Evolutionary conservation across 495 filamentous ascomycete genomes (phyloP).

Genomic region (Lepidopterella palustris): DNA sequence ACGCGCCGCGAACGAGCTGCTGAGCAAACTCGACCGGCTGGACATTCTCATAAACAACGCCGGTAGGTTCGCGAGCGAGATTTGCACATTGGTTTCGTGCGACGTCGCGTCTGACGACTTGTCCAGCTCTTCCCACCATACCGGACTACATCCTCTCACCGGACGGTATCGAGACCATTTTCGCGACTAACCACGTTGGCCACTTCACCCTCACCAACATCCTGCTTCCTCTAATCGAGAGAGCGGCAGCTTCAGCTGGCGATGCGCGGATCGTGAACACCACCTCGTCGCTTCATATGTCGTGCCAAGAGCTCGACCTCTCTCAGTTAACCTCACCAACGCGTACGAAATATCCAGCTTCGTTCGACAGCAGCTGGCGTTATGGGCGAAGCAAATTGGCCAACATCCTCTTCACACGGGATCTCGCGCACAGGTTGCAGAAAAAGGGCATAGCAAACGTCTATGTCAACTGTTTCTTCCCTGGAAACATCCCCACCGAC

Average conservation of each 20-base stretch:
- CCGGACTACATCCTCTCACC: slow-evolving; percentile 27
- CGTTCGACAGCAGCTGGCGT: slow-evolving; percentile 31
- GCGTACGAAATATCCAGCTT: slow-evolving; percentile 16
- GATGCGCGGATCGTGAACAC: slow-evolving; percentile 53
- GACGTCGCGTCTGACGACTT: slow-evolving; percentile 42
- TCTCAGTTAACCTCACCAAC: slow-evolving; percentile 29
- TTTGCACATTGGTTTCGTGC: background rate
- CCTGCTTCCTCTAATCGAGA: slow-evolving; percentile 53
- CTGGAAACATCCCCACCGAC: slow-evolving; percentile 40
- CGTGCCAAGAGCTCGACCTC: slow-evolving; percentile 29
- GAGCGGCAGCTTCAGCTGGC: slow-evolving; percentile 45
- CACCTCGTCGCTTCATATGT: slow-evolving; percentile 42
- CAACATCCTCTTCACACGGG: slow-evolving; percentile 40
- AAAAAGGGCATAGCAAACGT: slow-evolving; percentile 26
- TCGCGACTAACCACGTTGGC: slow-evolving; percentile 57
- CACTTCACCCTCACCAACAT: slow-evolving; percentile 52
- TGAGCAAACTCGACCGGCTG: slow-evolving; percentile 20
- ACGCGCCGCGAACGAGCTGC: slow-evolving; percentile 17
- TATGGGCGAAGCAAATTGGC: slow-evolving; percentile 43
- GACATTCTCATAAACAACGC: slow-evolving; percentile 43
- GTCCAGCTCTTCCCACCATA: slow-evolving; percentile 30
- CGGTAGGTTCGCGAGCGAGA: slow-evolving; percentile 28
- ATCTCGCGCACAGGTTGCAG: slow-evolving; percentile 32
- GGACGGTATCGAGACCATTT: slow-evolving; percentile 49
- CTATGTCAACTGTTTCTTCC: slow-evolving; percentile 39